A percentile compares a stretch with the other conserved stretches of the same genome.
phyloP scores from a whole-genome alignment of 805 yeast species.

The Lipomyces starkeyi region DNA sequence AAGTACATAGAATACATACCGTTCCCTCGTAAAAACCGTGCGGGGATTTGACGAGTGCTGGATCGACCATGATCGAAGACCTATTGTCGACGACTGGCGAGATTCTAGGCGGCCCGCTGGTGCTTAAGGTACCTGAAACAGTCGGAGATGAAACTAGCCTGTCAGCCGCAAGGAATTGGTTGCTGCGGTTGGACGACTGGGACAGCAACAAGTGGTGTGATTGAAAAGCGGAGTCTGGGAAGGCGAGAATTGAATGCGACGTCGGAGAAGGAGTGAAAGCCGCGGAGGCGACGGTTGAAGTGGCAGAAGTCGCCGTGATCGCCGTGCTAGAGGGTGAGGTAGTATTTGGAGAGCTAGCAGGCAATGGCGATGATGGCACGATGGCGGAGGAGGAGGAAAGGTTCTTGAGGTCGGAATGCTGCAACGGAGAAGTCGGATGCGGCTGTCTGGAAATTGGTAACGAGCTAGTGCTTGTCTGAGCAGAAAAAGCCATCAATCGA shows the following conservation, averaged over 20 bases:
- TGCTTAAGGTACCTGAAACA: too few species aligned
- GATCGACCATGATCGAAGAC: slow-evolving; percentile 23
- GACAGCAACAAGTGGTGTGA: slow-evolving; percentile 11
- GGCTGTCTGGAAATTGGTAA: slow-evolving; percentile 20
- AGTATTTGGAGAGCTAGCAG: slow-evolving; percentile 4
- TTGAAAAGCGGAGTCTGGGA: slow-evolving; percentile 16
- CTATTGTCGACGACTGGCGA: slow-evolving; percentile 7
- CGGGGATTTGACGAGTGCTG: slow-evolving; percentile 22
- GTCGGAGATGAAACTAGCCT: slow-evolving; percentile 3
- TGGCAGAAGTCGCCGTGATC: slow-evolving; percentile 1
- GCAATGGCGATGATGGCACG: slow-evolving; percentile 7
- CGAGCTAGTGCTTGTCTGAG: slow-evolving; percentile 15
- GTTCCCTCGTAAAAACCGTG: slow-evolving; percentile 27
- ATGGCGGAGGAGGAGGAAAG: slow-evolving; percentile 4
- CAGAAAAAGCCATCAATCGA: slow-evolving; percentile 32
- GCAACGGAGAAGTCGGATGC: slow-evolving; percentile 16
- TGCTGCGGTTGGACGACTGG: neutral
- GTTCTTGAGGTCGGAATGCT: slow-evolving; percentile 9
- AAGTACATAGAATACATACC: slow-evolving; percentile 17
- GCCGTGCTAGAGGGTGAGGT: slow-evolving; percentile 5
- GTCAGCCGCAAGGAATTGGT: neutral
- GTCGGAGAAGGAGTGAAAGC: slow-evolving; percentile 15
- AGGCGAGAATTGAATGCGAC: slow-evolving; percentile 5
- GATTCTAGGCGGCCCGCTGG: neutral
- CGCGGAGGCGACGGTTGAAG: slow-evolving; percentile 3